Conservation (phyloP, 1,139 yeast genomes). For the Hyphopichia khmerensis region DNA sequence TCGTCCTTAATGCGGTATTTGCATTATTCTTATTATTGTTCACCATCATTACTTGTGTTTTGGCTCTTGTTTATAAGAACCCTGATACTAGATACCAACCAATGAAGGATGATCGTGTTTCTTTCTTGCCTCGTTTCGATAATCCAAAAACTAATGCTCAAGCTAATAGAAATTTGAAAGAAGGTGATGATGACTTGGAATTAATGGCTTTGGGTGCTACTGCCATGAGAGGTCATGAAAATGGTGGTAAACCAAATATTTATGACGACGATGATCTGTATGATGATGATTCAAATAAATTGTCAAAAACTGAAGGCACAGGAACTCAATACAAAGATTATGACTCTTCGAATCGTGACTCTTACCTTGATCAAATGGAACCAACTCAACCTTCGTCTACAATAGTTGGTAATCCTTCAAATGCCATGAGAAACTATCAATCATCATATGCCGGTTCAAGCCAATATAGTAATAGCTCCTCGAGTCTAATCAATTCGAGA, state of each 20-base stretch:
- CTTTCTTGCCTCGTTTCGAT: constrained; percentile 69
- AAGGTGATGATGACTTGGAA: constrained; percentile 64
- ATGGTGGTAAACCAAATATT: constrained; percentile 25
- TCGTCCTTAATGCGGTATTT: constrained; percentile 84
- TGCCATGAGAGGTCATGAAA: constrained; percentile 78
- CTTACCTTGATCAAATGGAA: constrained; percentile 31
- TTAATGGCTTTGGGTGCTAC: constrained; percentile 86
- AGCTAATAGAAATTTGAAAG: constrained; percentile 24
- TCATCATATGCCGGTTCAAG: constrained; percentile 1
- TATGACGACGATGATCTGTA: constrained; percentile 33
- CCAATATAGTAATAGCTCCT: constrained; percentile 1
- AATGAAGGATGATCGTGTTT: constrained; percentile 93
- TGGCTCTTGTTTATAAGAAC: constrained; percentile 82
- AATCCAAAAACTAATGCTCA: constrained; percentile 41
- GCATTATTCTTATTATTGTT: constrained; percentile 79
- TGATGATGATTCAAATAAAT: constrained; percentile 28
- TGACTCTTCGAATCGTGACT: constrained; percentile 25
- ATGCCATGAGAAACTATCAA: constrained; percentile 26
- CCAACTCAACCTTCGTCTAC: constrained; percentile 48
- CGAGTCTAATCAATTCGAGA: background rate
- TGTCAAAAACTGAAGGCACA: constrained; percentile 4
- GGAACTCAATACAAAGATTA: background rate
- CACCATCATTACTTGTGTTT: constrained; percentile 81
- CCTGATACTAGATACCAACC: constrained; percentile 97
- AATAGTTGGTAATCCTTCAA: constrained; percentile 42